Percentiles rank a stretch among this genome's conserved stretches.
phyloP scores from a whole-genome alignment of 768 basidiomycete species.

The Lactifluus echinatus region DNA sequence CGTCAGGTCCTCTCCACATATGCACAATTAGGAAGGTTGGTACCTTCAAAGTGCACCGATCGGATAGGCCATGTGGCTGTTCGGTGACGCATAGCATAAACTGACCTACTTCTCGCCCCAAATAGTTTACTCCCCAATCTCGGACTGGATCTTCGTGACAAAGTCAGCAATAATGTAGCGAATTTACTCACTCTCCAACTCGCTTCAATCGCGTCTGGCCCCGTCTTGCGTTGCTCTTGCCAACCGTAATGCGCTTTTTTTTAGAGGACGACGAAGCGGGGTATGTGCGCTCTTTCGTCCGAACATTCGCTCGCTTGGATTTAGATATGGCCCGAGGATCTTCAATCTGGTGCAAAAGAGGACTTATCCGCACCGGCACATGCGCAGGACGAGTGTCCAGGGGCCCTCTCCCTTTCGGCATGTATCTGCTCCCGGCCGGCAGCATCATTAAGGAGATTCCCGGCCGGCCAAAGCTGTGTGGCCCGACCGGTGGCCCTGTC shows the following conservation, averaged over 20 bases:
- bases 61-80: background rate
- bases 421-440: conserved; percentile 3
- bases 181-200: background rate
- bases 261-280: background rate
- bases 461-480: background rate
- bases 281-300: background rate
- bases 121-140: conserved; percentile 13
- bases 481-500: background rate
- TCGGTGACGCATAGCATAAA: background rate
- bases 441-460: background rate
- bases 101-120: background rate
- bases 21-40: background rate
- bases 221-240: background rate
- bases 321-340: conserved; percentile 11
- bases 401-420: conserved; percentile 6
- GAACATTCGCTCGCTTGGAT: background rate
- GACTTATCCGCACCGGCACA: background rate
- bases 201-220: background rate
- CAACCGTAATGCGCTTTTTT: background rate
- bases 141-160: background rate
- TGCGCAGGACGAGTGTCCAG: conserved; percentile 4
- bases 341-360: background rate
- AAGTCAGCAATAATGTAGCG: background rate
- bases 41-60: background rate
- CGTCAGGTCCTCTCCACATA: background rate